Conservation (phyloP, 371 early-diverging fungal genomes). For the Zychaea mexicana region DNA sequence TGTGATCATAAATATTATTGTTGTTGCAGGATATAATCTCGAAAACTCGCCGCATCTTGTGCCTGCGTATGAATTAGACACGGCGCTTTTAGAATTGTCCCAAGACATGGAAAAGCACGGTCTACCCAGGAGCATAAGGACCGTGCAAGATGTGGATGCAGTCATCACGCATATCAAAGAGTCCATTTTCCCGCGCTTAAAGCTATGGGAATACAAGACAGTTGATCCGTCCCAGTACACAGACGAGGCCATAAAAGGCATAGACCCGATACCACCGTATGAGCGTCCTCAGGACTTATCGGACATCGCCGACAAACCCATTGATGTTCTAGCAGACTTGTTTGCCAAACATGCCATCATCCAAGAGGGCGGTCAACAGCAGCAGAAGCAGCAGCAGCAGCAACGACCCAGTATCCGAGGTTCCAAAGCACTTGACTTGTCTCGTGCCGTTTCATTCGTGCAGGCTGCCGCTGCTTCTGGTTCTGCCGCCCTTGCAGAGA, state of each 20-base stretch:
- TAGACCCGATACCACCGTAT: slow-evolving; percentile 21
- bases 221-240: slow-evolving; percentile 57
- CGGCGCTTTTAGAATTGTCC: slow-evolving; percentile 77
- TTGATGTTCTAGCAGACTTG: slow-evolving; percentile 45
- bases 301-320: slow-evolving; percentile 14
- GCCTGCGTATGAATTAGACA: slow-evolving; percentile 92
- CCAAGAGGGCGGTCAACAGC: too few species aligned
- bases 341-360: slow-evolving; percentile 39
- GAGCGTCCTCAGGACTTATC: too few species aligned
- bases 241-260: slow-evolving; percentile 15
- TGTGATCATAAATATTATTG: not conserved
- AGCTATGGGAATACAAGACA: slow-evolving; percentile 90
- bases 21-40: slow-evolving; percentile 81
- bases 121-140: slow-evolving; percentile 51
- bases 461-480: slow-evolving; percentile 20
- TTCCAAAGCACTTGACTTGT: slow-evolving; percentile 52
- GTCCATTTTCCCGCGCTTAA: slow-evolving; percentile 65
- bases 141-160: slow-evolving; percentile 66
- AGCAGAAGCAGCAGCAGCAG: too few species aligned
- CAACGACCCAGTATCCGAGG: slow-evolving; percentile 45
- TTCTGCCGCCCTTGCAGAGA: too few species aligned
- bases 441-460: slow-evolving; percentile 51
- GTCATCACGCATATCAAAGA: slow-evolving; percentile 64
- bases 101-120: slow-evolving; percentile 54
- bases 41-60: slow-evolving; percentile 93